A percentile compares a stretch with the other conserved stretches of the same genome.
Conservation (phyloP, 2,329 filamentous ascomycete species). For the Penicillium fuscoglaucum region DNA sequence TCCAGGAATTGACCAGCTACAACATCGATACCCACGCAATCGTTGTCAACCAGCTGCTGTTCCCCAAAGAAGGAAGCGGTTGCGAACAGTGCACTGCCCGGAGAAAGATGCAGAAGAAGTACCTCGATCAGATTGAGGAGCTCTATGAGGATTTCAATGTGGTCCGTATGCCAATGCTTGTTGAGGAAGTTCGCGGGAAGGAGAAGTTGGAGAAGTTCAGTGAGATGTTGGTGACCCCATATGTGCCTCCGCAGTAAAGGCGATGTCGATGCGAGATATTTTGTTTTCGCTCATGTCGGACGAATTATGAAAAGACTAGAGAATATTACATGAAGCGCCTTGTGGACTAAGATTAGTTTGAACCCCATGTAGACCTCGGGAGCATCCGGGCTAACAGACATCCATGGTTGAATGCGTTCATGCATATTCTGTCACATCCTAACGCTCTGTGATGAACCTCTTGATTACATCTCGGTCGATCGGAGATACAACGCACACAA, state of each 20-base stretch:
- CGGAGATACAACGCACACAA: not conserved
- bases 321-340: constrained; percentile 32
- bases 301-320: constrained; percentile 43
- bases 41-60: constrained; percentile 96
- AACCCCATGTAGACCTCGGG: not conserved
- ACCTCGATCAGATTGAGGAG: constrained; percentile 97
- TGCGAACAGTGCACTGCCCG: constrained; percentile 96
- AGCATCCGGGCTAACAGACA: not conserved
- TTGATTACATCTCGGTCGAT: not conserved
- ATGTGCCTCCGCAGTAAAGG: constrained; percentile 2
- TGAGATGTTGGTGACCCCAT: constrained; percentile 15
- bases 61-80: constrained; percentile 77
- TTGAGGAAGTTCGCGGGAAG: constrained; percentile 94
- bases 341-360: not conserved
- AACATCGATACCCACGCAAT: constrained; percentile 95
- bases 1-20: constrained; percentile 92
- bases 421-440: not conserved
- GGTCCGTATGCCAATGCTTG: constrained; percentile 93
- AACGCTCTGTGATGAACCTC: not conserved
- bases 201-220: constrained; percentile 80
- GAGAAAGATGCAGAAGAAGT: constrained; percentile 99
- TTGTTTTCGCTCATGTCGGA: constrained; percentile 24
- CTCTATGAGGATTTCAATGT: constrained; percentile 99
- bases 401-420: not conserved
- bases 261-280: constrained; percentile 15